Conservation (phyloP, 164 flowering plant genomes). For the Umbilicus rupestris region DNA sequence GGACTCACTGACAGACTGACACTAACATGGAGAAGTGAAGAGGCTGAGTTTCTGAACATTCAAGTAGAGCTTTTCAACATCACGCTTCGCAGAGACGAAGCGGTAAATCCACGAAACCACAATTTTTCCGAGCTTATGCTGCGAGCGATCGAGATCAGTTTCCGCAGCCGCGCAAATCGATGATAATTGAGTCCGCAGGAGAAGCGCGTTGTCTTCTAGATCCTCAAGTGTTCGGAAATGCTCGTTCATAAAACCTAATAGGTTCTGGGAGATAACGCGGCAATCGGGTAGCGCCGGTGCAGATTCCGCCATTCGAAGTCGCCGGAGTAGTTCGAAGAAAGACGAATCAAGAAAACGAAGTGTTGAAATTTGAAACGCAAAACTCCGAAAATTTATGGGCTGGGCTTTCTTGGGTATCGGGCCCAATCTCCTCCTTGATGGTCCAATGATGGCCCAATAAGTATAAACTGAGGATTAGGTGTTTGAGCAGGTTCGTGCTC, state of each 20-base stretch:
- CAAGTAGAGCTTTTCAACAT: conserved; percentile 4
- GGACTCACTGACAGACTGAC: neutral
- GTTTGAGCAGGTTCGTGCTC: neutral
- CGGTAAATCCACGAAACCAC: conserved; percentile 28
- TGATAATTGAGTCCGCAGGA: conserved; percentile 11
- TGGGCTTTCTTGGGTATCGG: neutral
- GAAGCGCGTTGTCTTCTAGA: conserved; percentile 5
- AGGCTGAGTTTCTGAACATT: conserved; percentile 2
- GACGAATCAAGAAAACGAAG: no score
- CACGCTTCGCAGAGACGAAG: conserved; percentile 19
- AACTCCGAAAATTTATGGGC: no score
- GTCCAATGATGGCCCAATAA: neutral
- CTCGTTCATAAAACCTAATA: conserved; percentile 15
- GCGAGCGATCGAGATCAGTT: conserved; percentile 13
- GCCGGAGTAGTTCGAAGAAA: neutral
- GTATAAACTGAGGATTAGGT: neutral
- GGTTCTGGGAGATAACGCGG: conserved; percentile 14
- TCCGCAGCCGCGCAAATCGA: conserved; percentile 15
- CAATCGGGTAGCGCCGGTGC: conserved; percentile 14
- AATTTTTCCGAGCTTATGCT: conserved; percentile 12
- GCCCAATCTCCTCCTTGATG: neutral
- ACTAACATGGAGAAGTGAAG: neutral
- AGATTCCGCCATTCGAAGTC: conserved; percentile 4
- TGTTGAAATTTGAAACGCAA: no score
- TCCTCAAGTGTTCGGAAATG: conserved; percentile 16